Percentiles rank a stretch among this genome's conserved stretches.
These are phyloP conservation scores for Epichloe festucae DNA, from an alignment of 2,329 filamentous ascomycete genomes.

Conservation along the genomic window DNA sequence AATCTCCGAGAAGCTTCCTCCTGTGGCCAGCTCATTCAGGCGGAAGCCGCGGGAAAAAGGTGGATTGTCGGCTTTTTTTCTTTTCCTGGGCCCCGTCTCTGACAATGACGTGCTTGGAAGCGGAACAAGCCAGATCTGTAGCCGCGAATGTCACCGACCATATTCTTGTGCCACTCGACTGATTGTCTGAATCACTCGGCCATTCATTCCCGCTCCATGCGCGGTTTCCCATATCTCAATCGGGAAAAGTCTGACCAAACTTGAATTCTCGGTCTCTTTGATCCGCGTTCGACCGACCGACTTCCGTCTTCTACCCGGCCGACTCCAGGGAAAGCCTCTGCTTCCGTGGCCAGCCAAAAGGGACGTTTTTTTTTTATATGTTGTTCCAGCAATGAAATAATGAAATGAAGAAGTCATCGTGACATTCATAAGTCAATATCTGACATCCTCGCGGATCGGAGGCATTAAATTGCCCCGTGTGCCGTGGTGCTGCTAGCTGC, in stretches of 20 bases:
- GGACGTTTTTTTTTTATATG: neutral
- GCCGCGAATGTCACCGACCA: neutral
- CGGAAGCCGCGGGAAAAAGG: neutral
- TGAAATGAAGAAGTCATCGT: no score
- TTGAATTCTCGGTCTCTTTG: neutral
- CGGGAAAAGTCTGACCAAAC: neutral
- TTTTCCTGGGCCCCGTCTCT: conserved; percentile 1
- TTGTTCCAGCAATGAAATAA: neutral
- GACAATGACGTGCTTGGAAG: conserved; percentile 7
- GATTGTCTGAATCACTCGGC: no score
- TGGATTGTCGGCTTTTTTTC: neutral
- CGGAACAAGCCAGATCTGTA: neutral
- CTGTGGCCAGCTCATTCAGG: no score
- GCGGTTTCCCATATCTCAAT: neutral
- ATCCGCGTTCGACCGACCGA: conserved; percentile 1
- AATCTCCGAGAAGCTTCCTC: no score
- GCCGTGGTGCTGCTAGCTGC: neutral
- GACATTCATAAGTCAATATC: no score
- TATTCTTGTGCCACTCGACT: neutral
- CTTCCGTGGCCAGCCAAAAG: neutral
- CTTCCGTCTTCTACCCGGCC: neutral
- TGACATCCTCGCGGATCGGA: no score
- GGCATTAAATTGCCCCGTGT: no score
- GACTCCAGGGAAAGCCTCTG: neutral
- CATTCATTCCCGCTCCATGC: neutral